Base-by-base conservation (phyloP, 768 basidiomycete species). In the Boletus rex-veris region DNA sequence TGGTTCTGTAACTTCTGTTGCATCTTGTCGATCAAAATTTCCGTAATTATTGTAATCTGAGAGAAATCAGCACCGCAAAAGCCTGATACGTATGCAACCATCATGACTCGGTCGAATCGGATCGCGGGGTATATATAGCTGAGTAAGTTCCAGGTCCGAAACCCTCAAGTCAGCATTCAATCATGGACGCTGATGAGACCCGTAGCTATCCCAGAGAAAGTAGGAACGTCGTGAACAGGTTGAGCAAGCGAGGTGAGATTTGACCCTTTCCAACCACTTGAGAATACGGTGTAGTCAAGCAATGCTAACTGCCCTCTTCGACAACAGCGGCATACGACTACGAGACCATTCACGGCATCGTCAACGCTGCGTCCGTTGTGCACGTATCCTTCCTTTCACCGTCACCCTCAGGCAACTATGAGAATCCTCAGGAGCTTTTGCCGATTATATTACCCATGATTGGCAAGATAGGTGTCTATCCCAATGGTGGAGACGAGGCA, bases 111-210 rank as follows among this genome's bases (percentile, higher is more conserved):
- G 33, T 35, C 14, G 33, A 35, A 14, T 35, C 12, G 33, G 33
- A 35, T 35, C 33, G 33, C 12, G 11, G 33, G 10, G 0, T 11
- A 14, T 11, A 35, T 35, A 35, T 35, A 35, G 33, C 33, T 28
- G 28, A 28, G 28, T 26, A 28, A 28, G 28, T 28, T 28, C 7
- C 28, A 28, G 28, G 28, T 28, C 28, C 28, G 28, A 28, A 28
- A 28, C 28, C 28, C 12, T 14, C 37, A 38, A 42, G 41, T n/a
- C 4, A 1, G 2, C 7, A 9, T 33, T 49, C 28, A 35, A 72
- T 76, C 59, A 84, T 83, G 19, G 80, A 83, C 5, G 78, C 78
- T 0, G 79, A 79, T 11, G 43, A 55, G n/a, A 0, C 30, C 11
- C 37, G 21, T 7, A 57, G 54, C 60, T 85, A 84, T 68, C 80